Evolutionary conservation across 2,329 filamentous ascomycete genomes (phyloP).

Genomic region (Sordariomycetes sp.): DNA sequence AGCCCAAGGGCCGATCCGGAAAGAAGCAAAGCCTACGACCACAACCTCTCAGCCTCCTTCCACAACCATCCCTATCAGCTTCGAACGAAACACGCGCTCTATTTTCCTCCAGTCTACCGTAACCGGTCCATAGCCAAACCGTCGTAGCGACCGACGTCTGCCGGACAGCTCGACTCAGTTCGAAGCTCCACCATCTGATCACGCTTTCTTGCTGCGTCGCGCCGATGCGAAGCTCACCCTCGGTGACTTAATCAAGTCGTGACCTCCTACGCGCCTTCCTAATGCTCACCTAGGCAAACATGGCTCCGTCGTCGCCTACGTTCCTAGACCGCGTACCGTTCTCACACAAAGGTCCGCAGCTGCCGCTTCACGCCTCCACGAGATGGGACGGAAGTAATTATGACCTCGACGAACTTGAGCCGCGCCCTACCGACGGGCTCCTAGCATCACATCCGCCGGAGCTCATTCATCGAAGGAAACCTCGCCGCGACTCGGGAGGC

Average conservation of each 20-base stretch:
- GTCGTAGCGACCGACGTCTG: not conserved
- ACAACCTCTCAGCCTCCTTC: not conserved
- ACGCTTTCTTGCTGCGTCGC: not conserved
- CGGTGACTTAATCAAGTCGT: not conserved
- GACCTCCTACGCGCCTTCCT: not conserved
- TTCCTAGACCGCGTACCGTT: conserved; percentile 9
- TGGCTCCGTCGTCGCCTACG: conserved; percentile 7
- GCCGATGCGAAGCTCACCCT: not conserved
- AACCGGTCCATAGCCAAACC: too few species aligned
- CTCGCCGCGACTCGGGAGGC: conserved; percentile 5
- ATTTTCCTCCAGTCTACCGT: too few species aligned
- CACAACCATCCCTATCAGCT: not conserved
- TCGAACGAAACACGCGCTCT: not conserved
- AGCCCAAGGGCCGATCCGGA: conserved; percentile 3
- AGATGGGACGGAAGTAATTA: conserved; percentile 18
- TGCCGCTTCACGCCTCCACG: conserved; percentile 13
- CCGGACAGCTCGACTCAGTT: not conserved
- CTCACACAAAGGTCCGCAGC: conserved; percentile 10
- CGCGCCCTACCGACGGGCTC: conserved; percentile 11
- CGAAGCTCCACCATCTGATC: not conserved
- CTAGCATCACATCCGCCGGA: not conserved
- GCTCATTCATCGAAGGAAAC: not conserved
- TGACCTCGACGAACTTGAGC: conserved; percentile 24
- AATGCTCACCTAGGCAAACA: not conserved
- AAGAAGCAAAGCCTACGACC: not conserved